These are phyloP conservation scores for Fusarium odoratissimum DNA, from an alignment of 2,329 filamentous ascomycete genomes.

Conservation along the genomic window DNA sequence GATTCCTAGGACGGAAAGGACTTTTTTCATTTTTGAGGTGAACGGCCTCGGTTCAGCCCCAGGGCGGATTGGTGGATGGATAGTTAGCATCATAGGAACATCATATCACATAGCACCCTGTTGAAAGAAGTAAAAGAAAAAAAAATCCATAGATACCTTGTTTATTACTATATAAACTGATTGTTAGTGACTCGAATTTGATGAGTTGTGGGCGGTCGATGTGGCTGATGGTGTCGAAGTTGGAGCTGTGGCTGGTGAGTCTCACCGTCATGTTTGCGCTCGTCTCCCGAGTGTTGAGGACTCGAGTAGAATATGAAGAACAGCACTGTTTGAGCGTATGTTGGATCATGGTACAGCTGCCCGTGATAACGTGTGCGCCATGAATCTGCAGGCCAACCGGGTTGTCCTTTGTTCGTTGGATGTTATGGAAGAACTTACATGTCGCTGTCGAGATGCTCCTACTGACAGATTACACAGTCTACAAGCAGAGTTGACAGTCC, in stretches of 20 bases:
- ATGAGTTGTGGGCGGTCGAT: slow-evolving; percentile 6
- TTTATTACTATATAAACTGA: neutral
- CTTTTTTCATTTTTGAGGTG: slow-evolving; percentile 25
- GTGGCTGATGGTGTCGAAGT: slow-evolving; percentile 15
- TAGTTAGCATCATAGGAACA: slow-evolving; percentile 43
- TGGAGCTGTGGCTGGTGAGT: slow-evolving; percentile 22
- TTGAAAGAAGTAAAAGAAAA: slow-evolving; percentile 40
- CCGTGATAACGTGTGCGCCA: neutral
- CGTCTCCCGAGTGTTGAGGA: neutral
- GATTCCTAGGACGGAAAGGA: slow-evolving; percentile 33
- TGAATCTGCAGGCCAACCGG: neutral
- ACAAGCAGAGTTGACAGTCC: neutral
- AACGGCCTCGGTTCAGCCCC: slow-evolving; percentile 29
- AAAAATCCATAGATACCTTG: slow-evolving; percentile 42
- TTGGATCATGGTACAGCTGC: neutral
- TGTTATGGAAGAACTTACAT: neutral
- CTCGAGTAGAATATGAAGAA: neutral
- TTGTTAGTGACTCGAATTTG: neutral
- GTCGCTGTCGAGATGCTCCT: neutral
- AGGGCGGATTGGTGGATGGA: slow-evolving; percentile 38
- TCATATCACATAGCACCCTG: slow-evolving; percentile 43
- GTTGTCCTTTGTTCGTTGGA: neutral
- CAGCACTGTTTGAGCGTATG: neutral
- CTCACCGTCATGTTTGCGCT: neutral
- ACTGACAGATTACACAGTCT: neutral